Evolutionary conservation across 1,284 basidiomycete genomes (phyloP), one percentile per base, ranked within the genome.

Genomic region (Trametes hirsuta): DNA sequence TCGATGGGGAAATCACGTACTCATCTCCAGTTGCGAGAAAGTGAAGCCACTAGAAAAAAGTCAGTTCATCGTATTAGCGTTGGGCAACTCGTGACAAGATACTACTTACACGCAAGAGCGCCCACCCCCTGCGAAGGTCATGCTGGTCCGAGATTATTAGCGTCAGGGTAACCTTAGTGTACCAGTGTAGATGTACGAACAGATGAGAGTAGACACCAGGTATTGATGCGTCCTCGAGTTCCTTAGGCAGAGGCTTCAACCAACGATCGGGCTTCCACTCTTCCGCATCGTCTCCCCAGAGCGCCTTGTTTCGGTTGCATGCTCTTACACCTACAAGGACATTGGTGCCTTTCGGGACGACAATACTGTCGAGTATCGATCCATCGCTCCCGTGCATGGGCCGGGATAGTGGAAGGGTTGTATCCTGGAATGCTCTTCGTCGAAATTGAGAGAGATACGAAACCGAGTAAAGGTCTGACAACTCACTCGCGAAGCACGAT

Each of bases 251-350:
- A 4, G 67, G 63, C 4, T 58, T 52, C 6, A 74, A 61, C 72
- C 72, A 73, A 8, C 72, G 67, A 50, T 74, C 71, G 3, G 72
- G 72, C 79, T 72, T 81, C 74, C 81, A 86, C 56, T 84, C 78
- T 21, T 64, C 58, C 6, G 82, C 78, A 66, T 87, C 84, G 36
- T 79, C 75, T 4, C 85, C 85, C 85, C 85, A 87, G 3, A 85
- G 69, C 2, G 74, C 70, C 59, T 76, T 77, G 39, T 74, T 69
- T 4, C 75, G 67, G 65, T 87, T 85, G 47, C 84, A 66, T 0
- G 75, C 69, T 4, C 77, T 59, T 18, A 85, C 81, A 1, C 83
- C 81, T 35, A 86, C 72, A 21, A 79, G 57, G 0, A 86, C 61
- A 0, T 69, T 66, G 53, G 85, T 81, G 1, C 81, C 84, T 61